Percentiles rank a stretch among this genome's conserved stretches.
Evolutionary conservation across 169 alveolate genomes (phyloP).

Genomic region (Theileria orientalis): DNA sequence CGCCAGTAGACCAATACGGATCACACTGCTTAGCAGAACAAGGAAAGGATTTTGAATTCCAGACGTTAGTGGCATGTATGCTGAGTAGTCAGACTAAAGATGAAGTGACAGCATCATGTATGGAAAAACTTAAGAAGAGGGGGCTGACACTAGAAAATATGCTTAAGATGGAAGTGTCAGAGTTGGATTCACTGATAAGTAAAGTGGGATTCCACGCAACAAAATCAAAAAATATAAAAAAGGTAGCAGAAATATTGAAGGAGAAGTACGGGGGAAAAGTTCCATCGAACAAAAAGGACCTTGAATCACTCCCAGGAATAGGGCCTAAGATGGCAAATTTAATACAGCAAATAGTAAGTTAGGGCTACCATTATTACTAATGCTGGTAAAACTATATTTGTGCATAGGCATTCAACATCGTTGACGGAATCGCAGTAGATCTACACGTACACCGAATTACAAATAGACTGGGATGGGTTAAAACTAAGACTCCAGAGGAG

Average conservation of each 20-base stretch:
- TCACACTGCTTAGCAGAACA: conserved; percentile 77
- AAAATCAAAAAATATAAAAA: conserved; percentile 88
- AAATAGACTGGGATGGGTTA: conserved; percentile 87
- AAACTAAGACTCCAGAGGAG: conserved; percentile 89
- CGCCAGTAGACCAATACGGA: conserved; percentile 78
- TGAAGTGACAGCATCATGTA: conserved; percentile 78
- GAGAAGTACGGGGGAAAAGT: conserved; percentile 86
- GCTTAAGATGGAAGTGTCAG: conserved; percentile 68
- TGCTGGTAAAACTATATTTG: not conserved
- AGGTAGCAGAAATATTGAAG: conserved; percentile 79
- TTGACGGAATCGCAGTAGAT: conserved; percentile 92
- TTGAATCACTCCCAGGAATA: conserved; percentile 89
- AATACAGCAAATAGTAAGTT: conserved; percentile 88
- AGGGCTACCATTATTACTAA: conserved; percentile 71
- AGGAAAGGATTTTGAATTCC: conserved; percentile 70
- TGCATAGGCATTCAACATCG: conserved; percentile 71
- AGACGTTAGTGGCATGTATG: conserved; percentile 80
- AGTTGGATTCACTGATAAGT: conserved; percentile 80
- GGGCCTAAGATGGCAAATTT: conserved; percentile 94
- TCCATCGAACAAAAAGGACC: conserved; percentile 85
- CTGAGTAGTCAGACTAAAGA: conserved; percentile 86
- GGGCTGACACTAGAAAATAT: conserved; percentile 77
- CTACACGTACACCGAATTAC: conserved; percentile 92
- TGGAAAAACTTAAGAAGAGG: conserved; percentile 70
- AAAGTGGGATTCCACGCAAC: conserved; percentile 92